Base-by-base conservation (phyloP, 495 filamentous ascomycete species). In the Aspergillus heteromorphus region DNA sequence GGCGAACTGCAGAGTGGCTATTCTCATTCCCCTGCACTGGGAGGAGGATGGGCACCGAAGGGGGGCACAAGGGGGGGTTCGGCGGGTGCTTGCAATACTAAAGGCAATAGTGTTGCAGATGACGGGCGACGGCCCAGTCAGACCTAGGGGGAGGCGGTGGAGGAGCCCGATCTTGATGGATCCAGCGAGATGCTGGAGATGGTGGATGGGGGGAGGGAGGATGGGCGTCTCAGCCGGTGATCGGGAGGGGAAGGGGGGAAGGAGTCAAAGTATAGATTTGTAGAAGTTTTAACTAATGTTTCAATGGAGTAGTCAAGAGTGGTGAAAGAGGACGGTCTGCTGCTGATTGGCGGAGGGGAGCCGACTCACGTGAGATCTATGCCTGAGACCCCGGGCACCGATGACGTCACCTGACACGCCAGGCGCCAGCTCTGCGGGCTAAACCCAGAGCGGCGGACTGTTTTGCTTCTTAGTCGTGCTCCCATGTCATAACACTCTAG, bases 1-100 rank as follows among this genome's bases (percentile, higher is more conserved):
- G 41, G 80, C 76, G 64, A 92, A 88, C 67, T 95, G 90, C n/a
- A 96, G 76, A 45, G 83, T 88, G 2, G 82, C 90, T 51, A 95
- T 88, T 60, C 79, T 83, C 89, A 92, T 92, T n/a, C 55, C 52
- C 41, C 51, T 57, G 27, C 25, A 40, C 7, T 48, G 61, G 4
- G 31, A n/a, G 6, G 43, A 34, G 27, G 14, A 49, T 54, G 18
- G 34, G 38, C 34, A 21, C 3, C 16, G 43, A 6, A n/a, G 2
- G 11, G n/a, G 21, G 11, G 48, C n/a, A 40, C 29, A 23, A 48
- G 18, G 23, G 11, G 5, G 10, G 14, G 13, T 47, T 6, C 2
- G 23, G 42, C 19, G 9, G 42, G 8, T 13, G 42, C 25, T 45
- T 45, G 42, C n/a, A 47, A 13, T 47, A 2, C 23, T 13, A 47